A percentile compares a stretch with the other conserved stretches of the same genome.
These are phyloP conservation scores for Asterella californica DNA, from an alignment of 225 moss, liverwort and hornwort genomes.

Conservation along the genomic window DNA sequence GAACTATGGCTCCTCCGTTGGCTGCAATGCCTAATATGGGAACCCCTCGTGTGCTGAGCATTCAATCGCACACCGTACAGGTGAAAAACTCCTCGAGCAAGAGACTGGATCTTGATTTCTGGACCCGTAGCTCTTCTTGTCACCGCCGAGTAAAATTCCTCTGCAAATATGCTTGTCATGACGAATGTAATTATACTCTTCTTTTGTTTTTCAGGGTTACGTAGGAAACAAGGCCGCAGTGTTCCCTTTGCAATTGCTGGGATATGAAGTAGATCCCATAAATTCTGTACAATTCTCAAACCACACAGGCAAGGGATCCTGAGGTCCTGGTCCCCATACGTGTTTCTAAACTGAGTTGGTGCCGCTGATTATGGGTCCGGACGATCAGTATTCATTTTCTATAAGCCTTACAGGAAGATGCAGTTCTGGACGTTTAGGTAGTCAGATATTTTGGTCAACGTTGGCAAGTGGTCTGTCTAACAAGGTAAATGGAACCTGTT, in stretches of 20 bases:
- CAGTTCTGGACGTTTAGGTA: not conserved
- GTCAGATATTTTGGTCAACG: not conserved
- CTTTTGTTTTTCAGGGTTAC: slow-evolving; percentile 58
- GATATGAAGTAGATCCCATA: slow-evolving; percentile 92
- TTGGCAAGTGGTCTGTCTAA: slow-evolving; percentile 9
- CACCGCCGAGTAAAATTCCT: not conserved
- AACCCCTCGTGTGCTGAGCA: slow-evolving; percentile 74
- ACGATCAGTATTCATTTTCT: not conserved
- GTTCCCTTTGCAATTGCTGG: slow-evolving; percentile 84
- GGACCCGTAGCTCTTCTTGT: not conserved
- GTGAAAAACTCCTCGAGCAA: slow-evolving; percentile 34
- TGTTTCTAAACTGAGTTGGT: not conserved
- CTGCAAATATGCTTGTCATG: not conserved
- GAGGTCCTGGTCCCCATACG: not conserved
- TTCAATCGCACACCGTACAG: slow-evolving; percentile 97
- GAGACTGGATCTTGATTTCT: not conserved
- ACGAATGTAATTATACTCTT: not conserved
- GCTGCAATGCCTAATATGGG: slow-evolving; percentile 23
- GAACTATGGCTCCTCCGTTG: slow-evolving; percentile 34
- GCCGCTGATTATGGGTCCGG: not conserved
- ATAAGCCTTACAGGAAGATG: too few species aligned
- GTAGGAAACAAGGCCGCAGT: slow-evolving; percentile 98
- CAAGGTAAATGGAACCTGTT: slow-evolving; percentile 21
- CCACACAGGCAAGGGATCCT: slow-evolving; percentile 70
- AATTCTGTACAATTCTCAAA: slow-evolving; percentile 98